phyloP scores from a whole-genome alignment of 495 filamentous ascomycete species.

The Halenospora varia region DNA sequence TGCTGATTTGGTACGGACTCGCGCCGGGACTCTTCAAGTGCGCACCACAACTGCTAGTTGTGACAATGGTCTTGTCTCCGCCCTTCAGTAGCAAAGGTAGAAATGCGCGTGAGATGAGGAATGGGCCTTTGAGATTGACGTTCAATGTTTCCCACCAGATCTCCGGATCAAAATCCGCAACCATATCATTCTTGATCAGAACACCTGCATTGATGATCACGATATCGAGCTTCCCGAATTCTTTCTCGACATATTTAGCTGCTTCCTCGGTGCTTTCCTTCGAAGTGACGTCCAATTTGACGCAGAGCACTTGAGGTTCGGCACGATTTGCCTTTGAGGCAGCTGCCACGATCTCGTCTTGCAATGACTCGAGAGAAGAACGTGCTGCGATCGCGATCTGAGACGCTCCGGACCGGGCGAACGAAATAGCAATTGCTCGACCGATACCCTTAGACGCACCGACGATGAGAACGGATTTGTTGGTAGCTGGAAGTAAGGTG shows the following conservation, averaged over 20 bases:
- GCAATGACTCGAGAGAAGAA: slow-evolving; percentile 29
- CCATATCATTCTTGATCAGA: slow-evolving; percentile 31
- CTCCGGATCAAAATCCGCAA: slow-evolving; percentile 28
- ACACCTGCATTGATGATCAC: slow-evolving; percentile 57
- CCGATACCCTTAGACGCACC: slow-evolving; percentile 50
- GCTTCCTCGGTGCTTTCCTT: slow-evolving; percentile 36
- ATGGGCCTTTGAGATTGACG: slow-evolving; percentile 40
- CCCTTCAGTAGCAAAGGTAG: slow-evolving; percentile 42
- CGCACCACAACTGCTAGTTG: slow-evolving; percentile 40
- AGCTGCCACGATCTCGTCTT: slow-evolving; percentile 32
- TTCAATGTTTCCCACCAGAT: slow-evolving; percentile 37
- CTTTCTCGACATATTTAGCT: slow-evolving; percentile 27
- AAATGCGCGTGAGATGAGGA: slow-evolving; percentile 35
- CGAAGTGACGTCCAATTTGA: slow-evolving; percentile 38
- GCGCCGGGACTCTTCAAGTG: slow-evolving; percentile 25
- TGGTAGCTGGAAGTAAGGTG: slow-evolving; percentile 28
- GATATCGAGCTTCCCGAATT: slow-evolving; percentile 45
- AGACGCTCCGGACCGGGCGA: slow-evolving; percentile 38
- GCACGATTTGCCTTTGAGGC: slow-evolving; percentile 30
- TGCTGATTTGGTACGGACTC: slow-evolving; percentile 41
- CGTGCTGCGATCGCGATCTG: slow-evolving; percentile 39
- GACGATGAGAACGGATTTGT: slow-evolving; percentile 42
- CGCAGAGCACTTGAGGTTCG: slow-evolving; percentile 29
- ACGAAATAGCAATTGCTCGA: slow-evolving; percentile 37
- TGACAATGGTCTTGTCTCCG: slow-evolving; percentile 45